Evolutionary conservation across 2,329 filamentous ascomycete species (phyloP), one percentile per base, ranked within the genome.

Genomic region (Chrysoporthe cubensis): DNA sequence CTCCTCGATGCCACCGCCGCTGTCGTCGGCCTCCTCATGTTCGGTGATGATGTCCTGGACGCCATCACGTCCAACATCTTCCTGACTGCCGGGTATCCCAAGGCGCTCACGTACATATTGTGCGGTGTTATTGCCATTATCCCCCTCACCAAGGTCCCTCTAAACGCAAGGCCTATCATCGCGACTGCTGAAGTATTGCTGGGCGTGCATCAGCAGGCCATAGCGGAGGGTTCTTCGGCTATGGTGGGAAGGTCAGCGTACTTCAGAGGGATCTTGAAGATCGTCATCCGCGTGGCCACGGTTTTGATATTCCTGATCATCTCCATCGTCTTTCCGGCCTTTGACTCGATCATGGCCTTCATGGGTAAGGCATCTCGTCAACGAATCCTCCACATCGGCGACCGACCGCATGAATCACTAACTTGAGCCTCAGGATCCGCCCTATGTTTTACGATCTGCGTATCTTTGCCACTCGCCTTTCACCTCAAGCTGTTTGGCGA

Each of bases 11-110:
- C 90, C 37, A 86, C 89, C 58, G 94, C 97, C 76, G 94, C 93
- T 37, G 86, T 96, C 57, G 87, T 92, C 13, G 95, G 96, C 50
- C 87, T 96, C 67, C 85, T 97, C 71, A 98, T 99, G 95, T 99
- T 97, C 78, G 95, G 95, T 69, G 92, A 97, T 72, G 85, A 82
- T n/a, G 92, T 97, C 65, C 87, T 86, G 66, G 94, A 97, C 71
- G 93, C 96, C 78, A 90, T 98, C 76, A 97, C 96, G 0, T 91
- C 91, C 74, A 98, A 97, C 79, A 90, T 99, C 69, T 87, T 98
- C 71, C 83, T 86, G 64, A 91, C 88, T 0, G 79, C 85, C 6
- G 90, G 90, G 65, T 97, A 97, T 76, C 93, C 95, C 0, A 81
- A 86, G 14, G 84, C 82, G 1, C 79, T 97, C 52, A 93, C 89